A percentile compares a stretch with the other conserved stretches of the same genome.
These are phyloP conservation scores for Plantago ovata DNA, from an alignment of 257 asterid species.

Conservation along the genomic window DNA sequence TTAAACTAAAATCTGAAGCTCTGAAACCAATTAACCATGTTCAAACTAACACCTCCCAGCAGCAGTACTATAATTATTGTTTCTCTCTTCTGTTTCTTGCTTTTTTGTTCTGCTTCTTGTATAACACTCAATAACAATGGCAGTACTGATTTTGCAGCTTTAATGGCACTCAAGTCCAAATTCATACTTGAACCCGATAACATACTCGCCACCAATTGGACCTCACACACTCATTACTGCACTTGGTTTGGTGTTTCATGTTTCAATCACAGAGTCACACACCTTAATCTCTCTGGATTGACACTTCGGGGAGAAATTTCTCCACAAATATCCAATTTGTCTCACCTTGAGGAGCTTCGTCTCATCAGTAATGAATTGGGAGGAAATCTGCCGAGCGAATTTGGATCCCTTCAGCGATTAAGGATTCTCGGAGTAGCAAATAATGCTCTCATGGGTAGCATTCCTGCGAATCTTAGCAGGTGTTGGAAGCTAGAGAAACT, in stretches of 20 bases:
- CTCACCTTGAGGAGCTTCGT: conserved; percentile 26
- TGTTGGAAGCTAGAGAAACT: conserved; percentile 23
- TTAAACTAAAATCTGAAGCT: neutral
- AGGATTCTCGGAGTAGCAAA: conserved; percentile 19
- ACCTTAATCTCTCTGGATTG: conserved; percentile 30
- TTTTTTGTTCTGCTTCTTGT: conserved; percentile 4
- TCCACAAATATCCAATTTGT: conserved; percentile 22
- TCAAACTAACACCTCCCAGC: neutral
- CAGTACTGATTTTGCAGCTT: conserved; percentile 29
- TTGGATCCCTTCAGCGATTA: conserved; percentile 30
- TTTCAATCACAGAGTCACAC: conserved; percentile 22
- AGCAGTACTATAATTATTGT: too few relatives aligned
- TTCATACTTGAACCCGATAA: conserved; percentile 14
- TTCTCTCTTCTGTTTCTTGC: neutral
- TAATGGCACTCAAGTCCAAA: conserved; percentile 32
- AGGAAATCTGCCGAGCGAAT: conserved; percentile 30
- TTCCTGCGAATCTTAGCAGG: conserved; percentile 28
- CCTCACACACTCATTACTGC: conserved; percentile 28
- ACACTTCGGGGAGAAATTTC: conserved; percentile 21
- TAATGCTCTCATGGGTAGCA: conserved; percentile 31
- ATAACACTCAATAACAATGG: neutral
- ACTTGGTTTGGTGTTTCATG: conserved; percentile 39
- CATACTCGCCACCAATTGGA: conserved; percentile 32
- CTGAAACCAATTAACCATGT: neutral
- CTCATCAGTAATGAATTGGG: conserved; percentile 24